A percentile compares a stretch with the other conserved stretches of the same genome.
Conservation (phyloP, 176 grass and related monocot genomes). For the Bolboschoenus planiculmis region DNA sequence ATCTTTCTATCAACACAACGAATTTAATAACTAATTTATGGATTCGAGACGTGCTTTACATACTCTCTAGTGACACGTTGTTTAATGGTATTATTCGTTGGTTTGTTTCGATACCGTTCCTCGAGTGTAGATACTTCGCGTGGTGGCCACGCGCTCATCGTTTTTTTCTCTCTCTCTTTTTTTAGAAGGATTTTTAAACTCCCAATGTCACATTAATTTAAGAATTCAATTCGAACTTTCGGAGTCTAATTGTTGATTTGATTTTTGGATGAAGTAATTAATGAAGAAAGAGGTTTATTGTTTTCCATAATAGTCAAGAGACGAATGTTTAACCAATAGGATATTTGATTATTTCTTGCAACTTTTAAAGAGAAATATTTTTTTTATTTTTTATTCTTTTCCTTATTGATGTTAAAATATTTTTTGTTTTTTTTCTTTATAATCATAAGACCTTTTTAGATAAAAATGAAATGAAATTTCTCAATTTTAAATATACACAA, state of each 20-base stretch:
- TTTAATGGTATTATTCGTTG: neutral
- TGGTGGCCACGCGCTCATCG: slow-evolving; percentile 55
- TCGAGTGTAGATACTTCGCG: slow-evolving; percentile 29
- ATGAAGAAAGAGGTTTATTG: too few species aligned
- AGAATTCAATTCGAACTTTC: neutral
- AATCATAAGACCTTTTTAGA: too few species aligned
- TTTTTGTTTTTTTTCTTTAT: neutral
- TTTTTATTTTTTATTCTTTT: too few species aligned
- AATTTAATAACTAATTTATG: neutral
- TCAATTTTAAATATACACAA: too few species aligned
- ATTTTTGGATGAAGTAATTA: neutral
- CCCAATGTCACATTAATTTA: neutral
- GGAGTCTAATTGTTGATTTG: neutral
- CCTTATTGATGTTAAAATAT: neutral
- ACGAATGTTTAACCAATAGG: neutral
- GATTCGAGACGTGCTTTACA: neutral
- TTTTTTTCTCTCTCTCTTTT: too few species aligned
- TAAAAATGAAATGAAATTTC: too few species aligned
- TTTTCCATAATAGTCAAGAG: neutral
- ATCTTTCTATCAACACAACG: too few species aligned
- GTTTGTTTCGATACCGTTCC: neutral
- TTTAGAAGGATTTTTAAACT: neutral
- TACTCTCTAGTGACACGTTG: neutral
- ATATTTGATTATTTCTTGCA: too few species aligned
- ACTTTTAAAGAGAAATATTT: too few species aligned